Conservation (phyloP, 805 yeast species). For the Schizosaccharomyces cryophilus region DNA sequence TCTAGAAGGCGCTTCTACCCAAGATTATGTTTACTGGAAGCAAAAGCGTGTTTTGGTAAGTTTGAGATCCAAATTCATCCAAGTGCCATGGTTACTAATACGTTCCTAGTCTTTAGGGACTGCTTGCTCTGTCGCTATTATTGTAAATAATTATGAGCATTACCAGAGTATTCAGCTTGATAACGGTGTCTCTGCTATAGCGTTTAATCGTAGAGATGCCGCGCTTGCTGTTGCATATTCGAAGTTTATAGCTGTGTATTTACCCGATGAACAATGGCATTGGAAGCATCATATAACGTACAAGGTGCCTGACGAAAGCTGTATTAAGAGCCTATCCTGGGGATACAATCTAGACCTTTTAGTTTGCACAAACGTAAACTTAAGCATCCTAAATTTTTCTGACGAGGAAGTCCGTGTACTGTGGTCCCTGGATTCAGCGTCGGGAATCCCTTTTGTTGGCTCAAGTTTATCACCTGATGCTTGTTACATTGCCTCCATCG, state of each 20-base stretch:
- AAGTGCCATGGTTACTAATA: not conserved
- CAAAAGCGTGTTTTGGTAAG: not conserved
- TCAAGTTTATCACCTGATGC: constrained; percentile 45
- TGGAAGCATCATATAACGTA: constrained; percentile 5
- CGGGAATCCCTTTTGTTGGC: constrained; percentile 17
- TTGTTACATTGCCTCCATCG: constrained; percentile 36
- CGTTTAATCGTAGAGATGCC: constrained; percentile 3
- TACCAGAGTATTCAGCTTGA: not conserved
- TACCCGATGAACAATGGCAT: constrained; percentile 9
- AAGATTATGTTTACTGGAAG: not conserved
- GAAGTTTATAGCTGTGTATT: constrained; percentile 9
- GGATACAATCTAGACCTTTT: constrained; percentile 31
- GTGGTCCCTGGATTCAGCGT: not conserved
- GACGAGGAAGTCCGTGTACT: constrained; percentile 14
- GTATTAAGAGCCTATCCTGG: constrained; percentile 28
- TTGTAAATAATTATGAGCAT: not conserved
- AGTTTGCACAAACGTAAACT: constrained; percentile 25
- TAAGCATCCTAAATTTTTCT: constrained; percentile 25
- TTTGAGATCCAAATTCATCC: not conserved
- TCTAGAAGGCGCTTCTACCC: not conserved
- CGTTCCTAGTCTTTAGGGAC: not conserved
- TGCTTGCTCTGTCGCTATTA: not conserved
- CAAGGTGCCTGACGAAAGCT: constrained; percentile 13
- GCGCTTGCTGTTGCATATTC: constrained; percentile 12
- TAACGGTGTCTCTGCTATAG: constrained; percentile 1